Percentiles rank a stretch among this genome's conserved stretches.
Conservation (phyloP, 2,329 filamentous ascomycete genomes). For the Ceratocystiopsis minuta region DNA sequence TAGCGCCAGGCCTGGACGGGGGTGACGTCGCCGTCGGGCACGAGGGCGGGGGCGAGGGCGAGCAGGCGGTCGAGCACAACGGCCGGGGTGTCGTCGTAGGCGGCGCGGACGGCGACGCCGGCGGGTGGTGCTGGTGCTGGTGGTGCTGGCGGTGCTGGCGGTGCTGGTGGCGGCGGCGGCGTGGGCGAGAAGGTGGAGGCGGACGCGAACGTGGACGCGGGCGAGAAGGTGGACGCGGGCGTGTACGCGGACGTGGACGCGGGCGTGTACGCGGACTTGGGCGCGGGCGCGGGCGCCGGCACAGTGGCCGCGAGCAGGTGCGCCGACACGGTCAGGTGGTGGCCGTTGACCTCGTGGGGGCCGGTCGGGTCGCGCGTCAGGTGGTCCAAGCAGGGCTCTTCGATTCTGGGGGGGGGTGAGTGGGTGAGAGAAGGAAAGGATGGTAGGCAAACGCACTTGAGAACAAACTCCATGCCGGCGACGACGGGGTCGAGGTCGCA, state of each 20-base stretch:
- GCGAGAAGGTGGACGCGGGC: too few species aligned
- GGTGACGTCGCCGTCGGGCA: conserved; percentile 1
- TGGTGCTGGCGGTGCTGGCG: too few species aligned
- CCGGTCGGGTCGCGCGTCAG: neutral
- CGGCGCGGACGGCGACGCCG: too few species aligned
- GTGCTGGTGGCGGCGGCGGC: too few species aligned
- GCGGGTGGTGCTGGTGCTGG: too few species aligned
- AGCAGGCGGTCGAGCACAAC: conserved; percentile 3
- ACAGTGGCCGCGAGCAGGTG: neutral
- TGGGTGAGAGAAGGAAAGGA: neutral
- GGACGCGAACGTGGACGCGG: too few species aligned
- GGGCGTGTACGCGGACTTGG: too few species aligned
- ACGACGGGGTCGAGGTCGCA: conserved; percentile 2
- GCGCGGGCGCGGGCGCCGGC: neutral
- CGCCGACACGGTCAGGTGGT: conserved; percentile 2
- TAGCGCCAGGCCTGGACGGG: conserved; percentile 6
- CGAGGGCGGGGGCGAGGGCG: conserved; percentile 1
- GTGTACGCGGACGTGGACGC: too few species aligned
- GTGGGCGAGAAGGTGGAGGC: too few species aligned
- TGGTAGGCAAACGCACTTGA: neutral
- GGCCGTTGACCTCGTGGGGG: neutral
- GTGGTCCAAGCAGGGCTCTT: conserved; percentile 4
- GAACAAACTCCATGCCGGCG: conserved; percentile 6
- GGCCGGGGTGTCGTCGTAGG: too few species aligned
- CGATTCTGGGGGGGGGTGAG: neutral